Percentiles rank a stretch among this genome's conserved stretches.
These are phyloP conservation scores for Aureobasidium subglaciale DNA, from an alignment of 2,329 filamentous ascomycete genomes.

Conservation along the genomic window DNA sequence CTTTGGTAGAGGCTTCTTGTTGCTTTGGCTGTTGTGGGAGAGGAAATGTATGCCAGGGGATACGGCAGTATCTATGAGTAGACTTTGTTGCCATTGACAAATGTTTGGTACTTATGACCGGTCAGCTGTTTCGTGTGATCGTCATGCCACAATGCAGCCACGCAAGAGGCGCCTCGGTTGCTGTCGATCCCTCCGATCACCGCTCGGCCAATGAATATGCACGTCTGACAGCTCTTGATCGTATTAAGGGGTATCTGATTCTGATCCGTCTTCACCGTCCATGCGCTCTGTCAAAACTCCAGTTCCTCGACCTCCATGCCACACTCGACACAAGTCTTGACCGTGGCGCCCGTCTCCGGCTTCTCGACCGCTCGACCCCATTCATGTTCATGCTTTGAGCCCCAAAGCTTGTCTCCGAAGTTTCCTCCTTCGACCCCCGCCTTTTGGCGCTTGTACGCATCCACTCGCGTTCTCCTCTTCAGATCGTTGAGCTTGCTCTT, in stretches of 20 bases:
- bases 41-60: neutral
- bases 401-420: conserved; percentile 70
- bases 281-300: conserved; percentile 49
- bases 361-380: conserved; percentile 60
- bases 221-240: neutral
- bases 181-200: conserved; percentile 3
- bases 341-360: conserved; percentile 61
- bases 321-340: conserved; percentile 66
- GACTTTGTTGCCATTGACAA: conserved; percentile 10
- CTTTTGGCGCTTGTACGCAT: conserved; percentile 72
- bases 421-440: conserved; percentile 42
- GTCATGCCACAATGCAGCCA: conserved; percentile 13
- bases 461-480: conserved; percentile 88
- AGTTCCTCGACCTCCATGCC: conserved; percentile 62
- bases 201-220: neutral
- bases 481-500: conserved; percentile 79
- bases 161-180: neutral
- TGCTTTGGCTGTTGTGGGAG: neutral
- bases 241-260: conserved; percentile 16
- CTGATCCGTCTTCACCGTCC: neutral
- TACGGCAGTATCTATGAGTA: neutral
- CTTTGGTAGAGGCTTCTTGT: neutral
- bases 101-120: conserved; percentile 3
- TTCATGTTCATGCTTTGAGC: conserved; percentile 77
- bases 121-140: neutral